Conservation (phyloP, 2,329 filamentous ascomycete species). For the Tolypocladium amazonense region DNA sequence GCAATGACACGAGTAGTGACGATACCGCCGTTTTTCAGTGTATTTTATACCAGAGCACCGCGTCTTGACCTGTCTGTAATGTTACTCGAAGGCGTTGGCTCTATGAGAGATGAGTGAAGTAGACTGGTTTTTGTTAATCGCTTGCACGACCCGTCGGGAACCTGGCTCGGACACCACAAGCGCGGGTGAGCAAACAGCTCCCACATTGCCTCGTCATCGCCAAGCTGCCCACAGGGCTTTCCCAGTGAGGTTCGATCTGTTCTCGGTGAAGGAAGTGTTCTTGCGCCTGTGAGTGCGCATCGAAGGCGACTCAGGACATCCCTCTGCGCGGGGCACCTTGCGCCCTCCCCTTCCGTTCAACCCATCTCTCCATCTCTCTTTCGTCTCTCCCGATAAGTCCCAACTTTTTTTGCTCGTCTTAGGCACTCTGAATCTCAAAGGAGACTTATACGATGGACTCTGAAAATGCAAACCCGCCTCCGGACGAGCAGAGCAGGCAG, state of each 20-base stretch:
- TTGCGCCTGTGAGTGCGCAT: not conserved
- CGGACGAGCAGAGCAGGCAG: not conserved
- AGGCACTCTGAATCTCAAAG: not conserved
- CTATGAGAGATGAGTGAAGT: not conserved
- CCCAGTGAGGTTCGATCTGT: not conserved
- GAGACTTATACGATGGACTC: not conserved
- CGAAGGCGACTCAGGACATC: no score
- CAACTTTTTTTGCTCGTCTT: not conserved
- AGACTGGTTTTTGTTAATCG: not conserved
- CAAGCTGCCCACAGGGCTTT: not conserved
- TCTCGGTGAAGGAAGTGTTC: not conserved
- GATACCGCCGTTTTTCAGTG: not conserved
- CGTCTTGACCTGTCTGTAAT: constrained; percentile 1
- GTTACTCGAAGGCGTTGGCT: constrained; percentile 1
- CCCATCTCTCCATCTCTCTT: not conserved
- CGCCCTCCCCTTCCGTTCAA: no score
- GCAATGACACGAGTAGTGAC: not conserved
- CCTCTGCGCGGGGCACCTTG: no score
- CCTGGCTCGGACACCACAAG: not conserved
- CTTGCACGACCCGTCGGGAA: not conserved
- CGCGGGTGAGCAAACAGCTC: not conserved
- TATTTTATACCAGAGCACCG: not conserved
- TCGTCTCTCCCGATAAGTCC: not conserved
- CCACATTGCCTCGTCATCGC: not conserved
- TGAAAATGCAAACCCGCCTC: not conserved